Percentiles rank a stretch among this genome's conserved stretches.
These are phyloP conservation scores for Trichosporon sp. DNA, from an alignment of 1,284 basidiomycete genomes.

Conservation along the genomic window DNA sequence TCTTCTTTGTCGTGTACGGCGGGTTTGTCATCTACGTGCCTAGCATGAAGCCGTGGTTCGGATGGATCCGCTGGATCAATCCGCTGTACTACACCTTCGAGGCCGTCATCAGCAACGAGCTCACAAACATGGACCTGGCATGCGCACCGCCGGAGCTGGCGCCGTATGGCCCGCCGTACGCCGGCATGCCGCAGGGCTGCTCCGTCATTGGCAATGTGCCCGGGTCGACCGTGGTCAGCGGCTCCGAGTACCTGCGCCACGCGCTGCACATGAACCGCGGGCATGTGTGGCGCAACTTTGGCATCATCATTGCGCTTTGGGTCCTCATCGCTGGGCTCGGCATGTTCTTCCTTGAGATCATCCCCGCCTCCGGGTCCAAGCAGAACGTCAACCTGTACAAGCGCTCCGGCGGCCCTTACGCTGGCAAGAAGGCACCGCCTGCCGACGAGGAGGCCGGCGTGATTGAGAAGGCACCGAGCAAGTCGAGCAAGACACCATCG, in stretches of 20 bases:
- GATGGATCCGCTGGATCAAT: constrained; percentile 28
- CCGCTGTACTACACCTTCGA: constrained; percentile 41
- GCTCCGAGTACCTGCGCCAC: constrained; percentile 41
- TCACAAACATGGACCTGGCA: constrained; percentile 42
- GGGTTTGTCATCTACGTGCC: constrained; percentile 43
- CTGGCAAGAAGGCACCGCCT: constrained; percentile 20
- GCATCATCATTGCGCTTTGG: constrained; percentile 48
- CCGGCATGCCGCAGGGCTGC: constrained; percentile 33
- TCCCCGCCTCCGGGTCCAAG: constrained; percentile 36
- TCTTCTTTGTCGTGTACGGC: constrained; percentile 32
- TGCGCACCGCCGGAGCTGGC: constrained; percentile 48
- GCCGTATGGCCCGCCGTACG: constrained; percentile 46
- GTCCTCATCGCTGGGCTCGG: constrained; percentile 23
- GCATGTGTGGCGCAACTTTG: constrained; percentile 53
- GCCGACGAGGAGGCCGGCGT: constrained; percentile 19
- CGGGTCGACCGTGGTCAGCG: constrained; percentile 11
- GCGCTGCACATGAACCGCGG: constrained; percentile 45
- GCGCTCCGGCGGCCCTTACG: constrained; percentile 12
- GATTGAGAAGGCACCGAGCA: background rate
- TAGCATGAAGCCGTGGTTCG: constrained; percentile 35
- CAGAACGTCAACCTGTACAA: constrained; percentile 42
- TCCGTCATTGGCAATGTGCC: constrained; percentile 43
- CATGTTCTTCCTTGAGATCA: constrained; percentile 21
- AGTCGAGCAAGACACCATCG: background rate
- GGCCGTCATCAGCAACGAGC: constrained; percentile 49